Base-by-base conservation (phyloP, 148 eudicot species). In the Dysphania ambrosioides region DNA sequence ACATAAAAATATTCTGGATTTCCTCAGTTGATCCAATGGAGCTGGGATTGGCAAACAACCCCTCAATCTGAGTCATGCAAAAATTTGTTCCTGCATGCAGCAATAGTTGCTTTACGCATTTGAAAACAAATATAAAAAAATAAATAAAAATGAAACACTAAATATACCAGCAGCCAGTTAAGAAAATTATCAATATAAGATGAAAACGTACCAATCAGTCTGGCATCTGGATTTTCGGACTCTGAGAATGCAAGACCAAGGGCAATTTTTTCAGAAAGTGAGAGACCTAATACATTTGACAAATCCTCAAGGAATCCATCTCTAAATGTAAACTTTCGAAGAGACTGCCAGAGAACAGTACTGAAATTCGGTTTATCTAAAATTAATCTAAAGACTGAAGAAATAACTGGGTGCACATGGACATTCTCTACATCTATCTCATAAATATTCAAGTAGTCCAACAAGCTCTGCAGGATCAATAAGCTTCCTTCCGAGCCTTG, bases 201-300 rank as follows among this genome's bases (percentile, higher is more conserved):
- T 56, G 61, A 65, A 8, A 30, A 57, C 92, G 76, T 76, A 95
- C 98, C 98, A 62, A 81, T 87, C 75, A 79, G 73, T 76, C 88
- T 84, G 81, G 79, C 66, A 19, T 90, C 96, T 77, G 78, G 70
- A 72, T 79, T 82, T 67, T 95, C 96, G 8, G 96, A 88, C 74
- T 92, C 91, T 31, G 87, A 87, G 78, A 95, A 79, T 68, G 96
- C 97, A 85, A 95, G 96, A 74, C 96, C 97, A 80, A 86, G 21
- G 30, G 87, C 93, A 82, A 95, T 86, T 78, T 87, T 95, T 80
- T 92, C 96, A 73, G 81, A 47, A 65, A 82, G 76, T 56, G 92
- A 87, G 77, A 95, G 88, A 66, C 80, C 78, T 36, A 95, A 80
- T 8, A 87, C 84, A 80, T 81, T 79, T 21, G 90, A 92, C 44